A percentile compares a stretch with the other conserved stretches of the same genome.
phyloP scores from a whole-genome alignment of 495 filamentous ascomycete species.

The Talaromyces trachyspermus region DNA sequence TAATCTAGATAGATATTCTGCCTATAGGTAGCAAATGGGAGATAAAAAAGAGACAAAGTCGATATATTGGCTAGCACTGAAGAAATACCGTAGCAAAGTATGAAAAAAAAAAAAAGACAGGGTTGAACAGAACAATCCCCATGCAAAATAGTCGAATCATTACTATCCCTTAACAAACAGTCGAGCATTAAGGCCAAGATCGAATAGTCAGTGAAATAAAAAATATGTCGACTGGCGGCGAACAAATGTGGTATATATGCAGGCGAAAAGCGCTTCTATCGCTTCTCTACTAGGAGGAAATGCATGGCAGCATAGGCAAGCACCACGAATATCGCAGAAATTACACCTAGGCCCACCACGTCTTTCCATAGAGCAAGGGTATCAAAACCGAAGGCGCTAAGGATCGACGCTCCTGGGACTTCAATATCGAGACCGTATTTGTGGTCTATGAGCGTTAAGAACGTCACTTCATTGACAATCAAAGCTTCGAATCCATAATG shows the following conservation, averaged over 20 bases:
- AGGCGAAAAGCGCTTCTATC: slow-evolving; percentile 36
- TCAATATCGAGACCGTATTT: slow-evolving; percentile 95
- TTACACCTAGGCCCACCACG: slow-evolving; percentile 70
- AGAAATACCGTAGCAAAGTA: neutral
- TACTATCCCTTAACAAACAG: no score
- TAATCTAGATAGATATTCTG: no score
- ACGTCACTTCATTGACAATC: slow-evolving; percentile 96
- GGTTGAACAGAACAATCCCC: no score
- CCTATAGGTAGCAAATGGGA: no score
- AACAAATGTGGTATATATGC: no score
- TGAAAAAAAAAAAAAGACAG: neutral
- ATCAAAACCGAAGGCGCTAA: slow-evolving; percentile 89
- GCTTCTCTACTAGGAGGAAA: slow-evolving; percentile 83
- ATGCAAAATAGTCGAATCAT: no score
- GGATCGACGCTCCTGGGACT: slow-evolving; percentile 87
- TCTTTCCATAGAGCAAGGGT: slow-evolving; percentile 79
- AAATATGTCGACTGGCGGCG: no score
- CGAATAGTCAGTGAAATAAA: no score
- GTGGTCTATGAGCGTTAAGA: slow-evolving; percentile 80
- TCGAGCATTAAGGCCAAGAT: no score
- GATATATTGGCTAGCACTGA: slow-evolving; percentile 1
- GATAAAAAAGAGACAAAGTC: neutral
- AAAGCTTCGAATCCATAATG: slow-evolving; percentile 96
- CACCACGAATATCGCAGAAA: slow-evolving; percentile 76
- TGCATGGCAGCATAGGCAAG: slow-evolving; percentile 93